Evolutionary conservation across 139 green algal genomes (phyloP).

Genomic region (Chlamydomonas sphaeroides): DNA sequence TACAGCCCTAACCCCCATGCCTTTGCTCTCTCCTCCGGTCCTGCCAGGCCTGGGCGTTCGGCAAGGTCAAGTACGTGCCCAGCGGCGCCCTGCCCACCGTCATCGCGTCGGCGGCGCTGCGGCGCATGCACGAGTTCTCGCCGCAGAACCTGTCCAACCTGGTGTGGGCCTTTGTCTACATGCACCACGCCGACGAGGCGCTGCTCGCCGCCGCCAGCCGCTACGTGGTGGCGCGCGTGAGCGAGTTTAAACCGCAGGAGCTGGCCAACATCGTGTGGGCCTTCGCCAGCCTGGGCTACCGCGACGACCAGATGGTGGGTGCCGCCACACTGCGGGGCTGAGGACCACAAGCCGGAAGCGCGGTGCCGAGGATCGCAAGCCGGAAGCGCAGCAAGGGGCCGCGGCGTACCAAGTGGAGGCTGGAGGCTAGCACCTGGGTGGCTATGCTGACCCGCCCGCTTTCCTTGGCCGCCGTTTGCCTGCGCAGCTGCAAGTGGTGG

Average conservation of each 20-base stretch:
- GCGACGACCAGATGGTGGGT: conserved; percentile 45
- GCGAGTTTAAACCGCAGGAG: conserved; percentile 71
- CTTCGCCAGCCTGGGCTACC: conserved; percentile 59
- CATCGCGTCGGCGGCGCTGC: conserved; percentile 47
- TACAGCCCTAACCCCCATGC: no score
- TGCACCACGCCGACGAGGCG: conserved; percentile 61
- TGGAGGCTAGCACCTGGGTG: no score
- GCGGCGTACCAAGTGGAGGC: no score
- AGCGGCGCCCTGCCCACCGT: conserved; percentile 48
- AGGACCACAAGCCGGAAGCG: no score
- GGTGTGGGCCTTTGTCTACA: conserved; percentile 71
- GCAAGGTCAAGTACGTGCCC: conserved; percentile 66
- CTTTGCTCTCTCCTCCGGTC: neutral
- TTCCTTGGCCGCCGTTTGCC: no score
- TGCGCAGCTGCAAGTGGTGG: conserved; percentile 21
- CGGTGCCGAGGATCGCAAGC: no score
- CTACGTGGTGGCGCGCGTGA: conserved; percentile 31
- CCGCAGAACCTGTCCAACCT: conserved; percentile 68
- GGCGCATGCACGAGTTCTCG: conserved; percentile 53
- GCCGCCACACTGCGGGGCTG: no score
- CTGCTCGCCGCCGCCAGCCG: conserved; percentile 54
- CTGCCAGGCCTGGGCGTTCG: conserved; percentile 61
- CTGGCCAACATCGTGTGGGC: conserved; percentile 77
- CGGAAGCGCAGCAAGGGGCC: no score
- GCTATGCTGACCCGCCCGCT: neutral